These are phyloP conservation scores for Colletotrichum sp. DNA, from an alignment of 2,329 filamentous ascomycete species.

Conservation along the genomic window DNA sequence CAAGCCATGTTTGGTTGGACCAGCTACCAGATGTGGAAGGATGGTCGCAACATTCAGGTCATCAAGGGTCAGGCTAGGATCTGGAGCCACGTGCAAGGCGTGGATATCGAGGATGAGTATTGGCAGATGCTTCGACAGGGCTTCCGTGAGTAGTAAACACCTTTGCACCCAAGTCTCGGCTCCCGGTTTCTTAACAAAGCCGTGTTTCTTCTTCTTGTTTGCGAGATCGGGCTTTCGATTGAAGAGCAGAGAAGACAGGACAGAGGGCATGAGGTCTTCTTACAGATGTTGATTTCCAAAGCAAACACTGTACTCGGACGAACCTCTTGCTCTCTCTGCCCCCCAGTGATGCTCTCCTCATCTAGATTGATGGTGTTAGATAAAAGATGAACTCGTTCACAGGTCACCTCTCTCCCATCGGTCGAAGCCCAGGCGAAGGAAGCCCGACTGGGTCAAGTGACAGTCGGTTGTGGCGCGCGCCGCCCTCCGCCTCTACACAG, in stretches of 20 bases:
- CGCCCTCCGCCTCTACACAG: not conserved
- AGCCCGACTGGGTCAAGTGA: not conserved
- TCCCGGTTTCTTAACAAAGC: not conserved
- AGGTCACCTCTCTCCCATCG: not conserved
- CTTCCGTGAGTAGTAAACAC: not conserved
- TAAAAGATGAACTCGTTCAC: not conserved
- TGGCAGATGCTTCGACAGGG: not conserved
- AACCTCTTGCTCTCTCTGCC: not conserved
- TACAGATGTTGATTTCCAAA: not conserved
- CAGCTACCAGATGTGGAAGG: not conserved
- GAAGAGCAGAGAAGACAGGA: not conserved
- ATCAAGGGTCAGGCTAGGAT: not conserved
- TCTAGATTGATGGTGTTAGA: not conserved
- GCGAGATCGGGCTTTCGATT: not conserved
- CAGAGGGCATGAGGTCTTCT: not conserved
- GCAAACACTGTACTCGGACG: not conserved
- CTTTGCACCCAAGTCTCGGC: not conserved
- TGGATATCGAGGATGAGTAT: not conserved
- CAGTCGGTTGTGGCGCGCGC: not conserved
- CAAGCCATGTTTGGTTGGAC: not conserved
- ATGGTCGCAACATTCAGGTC: not conserved
- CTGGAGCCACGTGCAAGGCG: not conserved
- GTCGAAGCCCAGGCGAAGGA: fast-evolving
- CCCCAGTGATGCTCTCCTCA: not conserved
- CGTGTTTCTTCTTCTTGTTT: not conserved